These are phyloP conservation scores for Hirschioporus abietinus DNA, from an alignment of 768 basidiomycete genomes.

Conservation along the genomic window DNA sequence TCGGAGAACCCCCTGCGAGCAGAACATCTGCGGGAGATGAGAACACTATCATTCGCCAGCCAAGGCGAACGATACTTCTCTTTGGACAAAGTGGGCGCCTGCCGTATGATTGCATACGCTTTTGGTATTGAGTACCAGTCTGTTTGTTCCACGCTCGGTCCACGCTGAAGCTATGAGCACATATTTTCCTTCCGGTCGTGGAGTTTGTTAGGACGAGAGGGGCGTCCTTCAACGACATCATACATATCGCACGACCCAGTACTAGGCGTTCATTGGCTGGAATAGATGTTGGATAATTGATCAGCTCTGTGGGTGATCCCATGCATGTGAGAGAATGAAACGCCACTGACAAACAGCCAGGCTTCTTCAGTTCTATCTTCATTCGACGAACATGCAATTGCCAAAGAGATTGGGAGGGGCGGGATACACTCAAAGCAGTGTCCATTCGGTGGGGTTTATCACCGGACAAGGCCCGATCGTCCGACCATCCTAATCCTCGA, in stretches of 20 bases:
- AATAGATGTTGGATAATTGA: neutral
- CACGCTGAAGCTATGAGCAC: neutral
- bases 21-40: neutral
- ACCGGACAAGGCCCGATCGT: neutral
- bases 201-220: neutral
- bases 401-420: neutral
- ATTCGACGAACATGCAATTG: neutral
- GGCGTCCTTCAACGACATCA: too few species aligned
- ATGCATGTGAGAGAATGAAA: slow-evolving; percentile 1
- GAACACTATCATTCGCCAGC: neutral
- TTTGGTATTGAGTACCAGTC: neutral
- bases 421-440: neutral
- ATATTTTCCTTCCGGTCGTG: neutral
- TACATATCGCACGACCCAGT: neutral
- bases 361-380: neutral
- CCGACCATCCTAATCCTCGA: neutral
- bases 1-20: neutral
- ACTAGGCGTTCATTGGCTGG: neutral
- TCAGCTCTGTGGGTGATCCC: neutral
- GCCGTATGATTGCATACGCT: neutral
- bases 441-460: neutral
- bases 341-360: neutral
- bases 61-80: neutral
- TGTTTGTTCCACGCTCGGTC: neutral
- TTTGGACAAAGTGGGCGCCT: neutral